These are phyloP conservation scores for Narthecium ossifragum DNA, from an alignment of 106 monocot genomes.

Conservation along the genomic window DNA sequence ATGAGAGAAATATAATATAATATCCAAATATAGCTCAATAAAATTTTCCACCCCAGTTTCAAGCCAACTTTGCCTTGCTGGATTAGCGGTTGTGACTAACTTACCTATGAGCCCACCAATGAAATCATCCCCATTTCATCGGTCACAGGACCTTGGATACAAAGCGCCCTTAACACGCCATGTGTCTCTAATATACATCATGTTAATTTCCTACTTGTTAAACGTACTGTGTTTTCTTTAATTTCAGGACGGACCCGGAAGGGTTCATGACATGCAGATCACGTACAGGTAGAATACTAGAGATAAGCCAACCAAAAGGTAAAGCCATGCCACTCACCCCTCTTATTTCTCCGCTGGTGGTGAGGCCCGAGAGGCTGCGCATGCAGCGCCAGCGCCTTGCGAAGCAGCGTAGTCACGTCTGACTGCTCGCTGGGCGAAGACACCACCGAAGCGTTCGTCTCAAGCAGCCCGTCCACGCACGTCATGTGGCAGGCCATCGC, in stretches of 20 bases:
- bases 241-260: not conserved
- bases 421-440: not conserved
- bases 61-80: too few species aligned
- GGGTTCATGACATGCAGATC: not conserved
- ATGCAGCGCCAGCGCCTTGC: conserved; percentile 19
- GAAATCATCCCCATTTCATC: too few species aligned
- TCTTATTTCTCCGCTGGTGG: not conserved
- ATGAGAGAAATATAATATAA: too few species aligned
- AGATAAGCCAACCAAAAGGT: not conserved
- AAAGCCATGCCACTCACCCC: not conserved
- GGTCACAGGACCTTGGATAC: too few species aligned
- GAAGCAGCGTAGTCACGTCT: conserved; percentile 1
- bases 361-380: not conserved
- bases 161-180: too few species aligned
- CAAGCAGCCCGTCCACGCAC: conserved; percentile 21
- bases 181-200: too few species aligned
- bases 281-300: not conserved
- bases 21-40: too few species aligned
- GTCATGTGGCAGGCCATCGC: conserved; percentile 24
- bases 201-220: too few species aligned
- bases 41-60: too few species aligned
- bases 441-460: not conserved
- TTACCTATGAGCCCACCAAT: too few species aligned
- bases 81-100: too few species aligned
- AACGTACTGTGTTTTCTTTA: too few species aligned